Conservation (phyloP, 2,329 filamentous ascomycete species). For the Beauveria sp. region DNA sequence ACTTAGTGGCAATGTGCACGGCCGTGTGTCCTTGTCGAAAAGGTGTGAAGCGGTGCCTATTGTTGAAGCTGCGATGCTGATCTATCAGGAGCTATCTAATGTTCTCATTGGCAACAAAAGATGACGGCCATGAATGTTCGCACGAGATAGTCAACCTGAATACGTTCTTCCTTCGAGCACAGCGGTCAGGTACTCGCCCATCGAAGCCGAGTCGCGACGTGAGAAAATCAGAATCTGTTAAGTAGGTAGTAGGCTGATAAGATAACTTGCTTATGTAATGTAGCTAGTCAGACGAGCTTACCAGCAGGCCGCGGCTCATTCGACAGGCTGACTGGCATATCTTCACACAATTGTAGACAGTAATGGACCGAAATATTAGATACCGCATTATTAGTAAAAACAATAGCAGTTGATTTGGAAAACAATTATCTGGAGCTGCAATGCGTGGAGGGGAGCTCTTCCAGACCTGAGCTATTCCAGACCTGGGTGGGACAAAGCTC, state of each 20-base stretch:
- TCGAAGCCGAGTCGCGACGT: neutral
- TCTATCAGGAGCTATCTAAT: slow-evolving; percentile 6
- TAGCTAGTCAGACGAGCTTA: no score
- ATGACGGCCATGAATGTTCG: neutral
- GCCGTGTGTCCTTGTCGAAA: neutral
- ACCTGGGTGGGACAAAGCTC: neutral
- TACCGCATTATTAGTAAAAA: neutral
- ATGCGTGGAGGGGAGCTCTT: neutral
- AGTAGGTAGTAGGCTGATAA: neutral
- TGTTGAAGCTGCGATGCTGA: neutral
- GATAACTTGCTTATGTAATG: slow-evolving; percentile 9
- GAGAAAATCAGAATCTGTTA: neutral
- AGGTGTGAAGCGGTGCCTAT: neutral
- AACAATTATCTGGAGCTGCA: neutral
- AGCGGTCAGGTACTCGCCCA: neutral
- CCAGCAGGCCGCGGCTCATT: neutral
- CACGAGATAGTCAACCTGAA: neutral
- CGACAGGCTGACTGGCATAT: neutral
- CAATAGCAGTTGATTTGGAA: neutral
- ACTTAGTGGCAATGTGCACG: neutral
- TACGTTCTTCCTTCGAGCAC: neutral
- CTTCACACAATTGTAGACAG: neutral
- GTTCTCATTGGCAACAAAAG: neutral
- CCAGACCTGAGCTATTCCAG: neutral
- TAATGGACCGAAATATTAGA: neutral